Conservation (phyloP, 176 grass and related monocot species). For the Cenchrus americanus region DNA sequence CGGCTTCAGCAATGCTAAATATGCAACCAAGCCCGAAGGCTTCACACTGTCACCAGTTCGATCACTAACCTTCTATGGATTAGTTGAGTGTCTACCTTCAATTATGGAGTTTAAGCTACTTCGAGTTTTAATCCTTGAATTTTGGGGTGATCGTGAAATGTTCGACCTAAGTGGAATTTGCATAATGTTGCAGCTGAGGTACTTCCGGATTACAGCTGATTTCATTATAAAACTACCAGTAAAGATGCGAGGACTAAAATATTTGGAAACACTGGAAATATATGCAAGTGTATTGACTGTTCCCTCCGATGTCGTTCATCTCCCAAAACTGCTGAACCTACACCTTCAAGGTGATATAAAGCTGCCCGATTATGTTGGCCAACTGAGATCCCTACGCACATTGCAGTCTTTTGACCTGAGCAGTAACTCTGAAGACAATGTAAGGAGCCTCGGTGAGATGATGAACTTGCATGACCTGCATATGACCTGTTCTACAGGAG, state of each 20-base stretch:
- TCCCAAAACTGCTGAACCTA: not conserved
- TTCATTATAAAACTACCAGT: not conserved
- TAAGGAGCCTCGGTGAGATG: not conserved
- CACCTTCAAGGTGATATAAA: not conserved
- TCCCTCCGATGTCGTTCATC: not conserved
- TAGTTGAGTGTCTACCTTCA: not conserved
- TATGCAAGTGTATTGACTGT: not conserved
- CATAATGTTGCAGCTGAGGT: not conserved
- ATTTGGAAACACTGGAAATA: conserved; percentile 17
- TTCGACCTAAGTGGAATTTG: not conserved
- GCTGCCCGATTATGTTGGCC: not conserved
- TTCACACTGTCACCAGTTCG: not conserved
- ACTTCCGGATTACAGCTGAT: not conserved
- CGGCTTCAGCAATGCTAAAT: not conserved
- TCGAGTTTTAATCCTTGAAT: not conserved
- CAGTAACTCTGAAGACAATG: conserved; percentile 23
- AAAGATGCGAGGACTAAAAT: not conserved
- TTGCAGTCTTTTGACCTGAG: conserved; percentile 9
- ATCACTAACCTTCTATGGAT: not conserved
- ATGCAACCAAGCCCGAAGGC: not conserved
- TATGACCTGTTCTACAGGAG: not conserved
- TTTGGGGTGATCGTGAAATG: not conserved
- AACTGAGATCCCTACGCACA: not conserved
- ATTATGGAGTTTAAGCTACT: not conserved
- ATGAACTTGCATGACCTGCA: not conserved